Base-by-base conservation (phyloP, 768 basidiomycete genomes). In the Suillus ampliporus region DNA sequence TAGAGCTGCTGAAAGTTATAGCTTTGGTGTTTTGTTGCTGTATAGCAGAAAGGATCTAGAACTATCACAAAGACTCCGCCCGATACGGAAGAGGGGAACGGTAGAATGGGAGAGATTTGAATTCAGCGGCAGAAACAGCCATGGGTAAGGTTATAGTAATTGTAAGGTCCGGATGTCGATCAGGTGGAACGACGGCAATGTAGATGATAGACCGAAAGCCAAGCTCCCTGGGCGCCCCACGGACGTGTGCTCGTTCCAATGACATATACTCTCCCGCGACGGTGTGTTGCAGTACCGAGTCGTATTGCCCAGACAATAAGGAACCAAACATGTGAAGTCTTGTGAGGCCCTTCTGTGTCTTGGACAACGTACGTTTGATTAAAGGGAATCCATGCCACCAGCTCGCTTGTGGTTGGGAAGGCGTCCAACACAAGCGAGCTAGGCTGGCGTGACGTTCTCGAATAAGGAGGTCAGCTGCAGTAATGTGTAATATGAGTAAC, bases 11-110 rank as follows among this genome's bases (percentile, higher is more conserved):
- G 23, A 56, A 23, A 56, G 31, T 31, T 23, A 26, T 28, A 13
- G n/a, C 14, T 53, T 53, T 53, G 34, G 51, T 34, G n/a, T 34
- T 19, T 54, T 26, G 54, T 56, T 17, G 10, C 38, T 56, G 50
- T 13, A 11, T n/a, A 19, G 50, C 34, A 19, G 26, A 15, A 28
- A n/a, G 11, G 10, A 34, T 13, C 19, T n/a, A 7, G 37, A 37
- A 37, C 37, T 11, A 37, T 13, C 11, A 11, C 6, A n/a, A 13
- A 34, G 13, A 51, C 11, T 34, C 5, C 28, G 17, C 9, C 17
- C 48, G n/a, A 44, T 44, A n/a, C 43, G 43, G 43, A 44, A 44
- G n/a, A 9, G 4, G 43, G 4, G 43, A 44, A 21, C n/a, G 10
- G 4, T 21, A 44, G n/a, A 11, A 21, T n/a, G n/a, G 43, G 28